Conservation (phyloP, 176 grass and related monocot genomes). For the Luzula sylvatica region DNA sequence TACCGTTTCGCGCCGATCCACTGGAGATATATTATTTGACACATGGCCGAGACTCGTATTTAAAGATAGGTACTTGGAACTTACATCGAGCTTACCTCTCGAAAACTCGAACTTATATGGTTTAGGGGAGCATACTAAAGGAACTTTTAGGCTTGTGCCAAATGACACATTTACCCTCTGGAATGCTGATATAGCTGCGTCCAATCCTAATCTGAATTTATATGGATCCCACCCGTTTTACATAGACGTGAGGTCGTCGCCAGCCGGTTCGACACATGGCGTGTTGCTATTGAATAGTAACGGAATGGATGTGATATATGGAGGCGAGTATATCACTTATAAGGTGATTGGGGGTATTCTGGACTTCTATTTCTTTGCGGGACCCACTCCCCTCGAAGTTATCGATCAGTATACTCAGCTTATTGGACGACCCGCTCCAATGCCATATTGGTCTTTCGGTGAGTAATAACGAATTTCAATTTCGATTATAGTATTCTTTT, state of each 20-base stretch:
- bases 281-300: constrained; percentile 92
- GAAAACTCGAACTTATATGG: constrained; percentile 51
- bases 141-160: constrained; percentile 37
- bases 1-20: constrained; percentile 43
- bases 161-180: constrained; percentile 68
- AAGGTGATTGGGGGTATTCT: constrained; percentile 83
- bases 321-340: constrained; percentile 51
- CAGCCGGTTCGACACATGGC: constrained; percentile 34
- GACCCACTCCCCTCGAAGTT: constrained; percentile 46
- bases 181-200: constrained; percentile 44
- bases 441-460: constrained; percentile 96
- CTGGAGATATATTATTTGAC: constrained; percentile 42
- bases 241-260: constrained; percentile 47
- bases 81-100: constrained; percentile 39
- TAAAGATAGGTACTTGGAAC: constrained; percentile 68
- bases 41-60: constrained; percentile 32
- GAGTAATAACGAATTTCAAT: neutral
- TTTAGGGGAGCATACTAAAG: constrained; percentile 81
- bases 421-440: constrained; percentile 54
- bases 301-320: constrained; percentile 77
- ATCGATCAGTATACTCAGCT: constrained; percentile 83
- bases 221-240: constrained; percentile 92
- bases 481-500: neutral
- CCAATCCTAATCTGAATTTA: constrained; percentile 39
- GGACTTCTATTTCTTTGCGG: constrained; percentile 83